These are phyloP conservation scores for Leishmania aethiopica DNA, from an alignment of 208 protist species.

Conservation along the genomic window DNA sequence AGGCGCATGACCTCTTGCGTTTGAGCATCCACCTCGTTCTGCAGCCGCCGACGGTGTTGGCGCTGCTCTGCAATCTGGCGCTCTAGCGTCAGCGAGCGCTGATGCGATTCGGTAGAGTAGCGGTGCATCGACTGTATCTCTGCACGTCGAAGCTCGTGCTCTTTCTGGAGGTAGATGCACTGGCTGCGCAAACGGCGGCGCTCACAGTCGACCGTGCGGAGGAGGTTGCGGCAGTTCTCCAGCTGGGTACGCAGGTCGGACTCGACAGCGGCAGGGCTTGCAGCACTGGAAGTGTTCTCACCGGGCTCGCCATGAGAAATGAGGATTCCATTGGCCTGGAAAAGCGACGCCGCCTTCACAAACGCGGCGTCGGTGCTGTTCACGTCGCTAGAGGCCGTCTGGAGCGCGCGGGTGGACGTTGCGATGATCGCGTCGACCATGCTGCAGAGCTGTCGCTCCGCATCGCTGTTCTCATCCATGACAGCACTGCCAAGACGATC, in stretches of 20 bases:
- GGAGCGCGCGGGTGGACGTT: slow-evolving; percentile 6
- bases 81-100: slow-evolving; percentile 30
- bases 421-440: slow-evolving; percentile 24
- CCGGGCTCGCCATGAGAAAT: slow-evolving; percentile 1
- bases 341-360: slow-evolving; percentile 7
- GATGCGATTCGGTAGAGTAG: slow-evolving; percentile 35
- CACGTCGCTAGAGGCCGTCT: slow-evolving; percentile 5
- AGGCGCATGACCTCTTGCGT: slow-evolving; percentile 58
- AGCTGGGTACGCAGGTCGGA: slow-evolving; percentile 33
- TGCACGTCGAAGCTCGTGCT: slow-evolving; percentile 22
- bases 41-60: slow-evolving; percentile 21
- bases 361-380: slow-evolving; percentile 6
- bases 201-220: slow-evolving; percentile 68
- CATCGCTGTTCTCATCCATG: slow-evolving; percentile 14
- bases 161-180: slow-evolving; percentile 29
- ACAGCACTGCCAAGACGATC: slow-evolving; percentile 8
- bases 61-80: slow-evolving; percentile 17
- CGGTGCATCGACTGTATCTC: slow-evolving; percentile 30
- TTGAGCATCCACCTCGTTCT: slow-evolving; percentile 24
- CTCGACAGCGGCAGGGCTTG: slow-evolving; percentile 1
- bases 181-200: slow-evolving; percentile 37
- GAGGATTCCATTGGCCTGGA: slow-evolving; percentile 27
- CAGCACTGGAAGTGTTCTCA: background rate
- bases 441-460: slow-evolving; percentile 23
- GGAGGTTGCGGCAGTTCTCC: slow-evolving; percentile 39